Evolutionary conservation across 2,329 filamentous ascomycete species (phyloP), one percentile per base, ranked within the genome.

Genomic region (Pochonia chlamydosporia): DNA sequence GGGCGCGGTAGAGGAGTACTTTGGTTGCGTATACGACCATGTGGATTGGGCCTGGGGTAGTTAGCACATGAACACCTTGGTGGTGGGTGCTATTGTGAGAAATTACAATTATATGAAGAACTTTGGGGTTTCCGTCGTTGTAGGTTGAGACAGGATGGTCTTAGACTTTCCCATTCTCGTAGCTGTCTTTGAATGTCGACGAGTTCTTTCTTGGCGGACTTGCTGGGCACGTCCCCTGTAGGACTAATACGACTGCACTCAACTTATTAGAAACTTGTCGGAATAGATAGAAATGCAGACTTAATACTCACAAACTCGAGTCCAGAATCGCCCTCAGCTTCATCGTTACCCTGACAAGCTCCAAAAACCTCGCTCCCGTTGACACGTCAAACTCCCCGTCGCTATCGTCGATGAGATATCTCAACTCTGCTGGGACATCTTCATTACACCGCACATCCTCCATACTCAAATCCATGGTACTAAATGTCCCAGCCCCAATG

Each of bases 391-490:
- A 66, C 2, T 45, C 36, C 5, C 52, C 52, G 44, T 63, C 60
- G 3, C 52, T 49, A 2, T 58, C 54, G 30, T 67, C 65, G 13
- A 72, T 59, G 21, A 70, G 50, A 26, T 63, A 46, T 23, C 49
- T 54, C 37, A 66, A 59, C 9, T 62, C 63, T 30, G 51, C 57
- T 21, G 55, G 58, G 2, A 73, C 62, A 41, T 70, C 62, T 52
- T 74, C 71, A 25, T 72, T 69, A 14, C 59, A 65, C 5, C 61
- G 53, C 11, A 73, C 43, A 49, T 74, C 71, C 1, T 72, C 69
- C 55, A 72, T 62, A 5, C 59, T 57, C 5, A 66, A 60, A 2
- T 59, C 54, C 0, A 60, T 48, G 1, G 71, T 74, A 37, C 64
- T 66, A 44, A 68, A 74, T 0, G 70, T 68, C 4, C 58, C 59